Evolutionary conservation across 1,139 yeast species (phyloP), one percentile per base, ranked within the genome.

Genomic region (Geotrichum carabidarum): DNA sequence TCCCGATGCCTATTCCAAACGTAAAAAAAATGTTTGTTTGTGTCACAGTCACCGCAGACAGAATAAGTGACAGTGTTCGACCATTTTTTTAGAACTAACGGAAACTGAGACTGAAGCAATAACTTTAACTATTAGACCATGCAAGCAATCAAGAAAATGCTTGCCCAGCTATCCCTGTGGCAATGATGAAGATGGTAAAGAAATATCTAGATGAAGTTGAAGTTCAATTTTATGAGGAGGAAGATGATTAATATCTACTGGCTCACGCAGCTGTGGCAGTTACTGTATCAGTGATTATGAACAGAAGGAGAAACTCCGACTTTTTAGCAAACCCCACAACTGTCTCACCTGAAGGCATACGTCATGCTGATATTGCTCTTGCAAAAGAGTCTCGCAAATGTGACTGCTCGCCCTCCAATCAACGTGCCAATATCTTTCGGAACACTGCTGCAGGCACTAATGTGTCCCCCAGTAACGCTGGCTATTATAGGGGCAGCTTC

Each of bases 41-140:
- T n/a, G 15, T 37, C 15, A 37, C 40, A 14, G 15, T n/a, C 40
- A 37, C 40, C 3, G 17, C n/a, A 37, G 30, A 18, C 14, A 42
- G 14, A 14, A 6, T 12, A 17, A 6, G 6, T 42, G n/a, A 42
- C 44, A 8, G 27, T 22, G 3, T 17, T 12, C 44, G 4, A 42
- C 44, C 6, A 18, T 14, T 14, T 4, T 11, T 22, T 8, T 42
- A 5, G 30, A 9, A 15, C n/a, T 17, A 12, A 32, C 37, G 14
- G 22, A 9, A 22, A 53, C 27, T 18, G 34, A 18, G 46, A 41
- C 42, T 41, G 45, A 22, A 34, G 40, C 22, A 4, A 17, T 56
- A 6, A 47, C 43, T 11, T 12, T 11, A 11, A 52, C 55, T n/a
- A 40, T 52, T 31, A 47, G 50, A 8, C 45, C 50, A 8, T 51